phyloP scores from a whole-genome alignment of 805 yeast species.

The Teunomyces lycoperdinae region DNA sequence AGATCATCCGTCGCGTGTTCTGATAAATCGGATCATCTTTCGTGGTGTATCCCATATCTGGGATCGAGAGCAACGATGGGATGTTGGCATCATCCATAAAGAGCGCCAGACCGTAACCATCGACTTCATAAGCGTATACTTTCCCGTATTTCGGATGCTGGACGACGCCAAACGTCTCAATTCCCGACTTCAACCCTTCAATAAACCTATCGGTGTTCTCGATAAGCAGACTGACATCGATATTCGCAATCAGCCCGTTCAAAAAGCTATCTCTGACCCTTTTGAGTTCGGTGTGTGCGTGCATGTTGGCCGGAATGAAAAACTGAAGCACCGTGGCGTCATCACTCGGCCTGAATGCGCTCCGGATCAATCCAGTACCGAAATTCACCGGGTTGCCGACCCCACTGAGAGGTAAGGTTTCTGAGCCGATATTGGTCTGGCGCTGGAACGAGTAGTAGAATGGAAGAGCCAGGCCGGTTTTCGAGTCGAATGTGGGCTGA shows the following conservation, averaged over 20 bases:
- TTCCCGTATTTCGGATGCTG: conserved; percentile 67
- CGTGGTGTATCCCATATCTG: conserved; percentile 67
- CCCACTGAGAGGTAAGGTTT: conserved; percentile 76
- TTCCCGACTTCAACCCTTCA: conserved; percentile 48
- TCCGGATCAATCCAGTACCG: conserved; percentile 68
- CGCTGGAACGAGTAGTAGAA: conserved; percentile 69
- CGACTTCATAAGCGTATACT: conserved; percentile 86
- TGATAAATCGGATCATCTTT: conserved; percentile 58
- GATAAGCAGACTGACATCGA: conserved; percentile 10
- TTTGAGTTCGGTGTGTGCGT: conserved; percentile 61
- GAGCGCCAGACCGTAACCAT: conserved; percentile 72
- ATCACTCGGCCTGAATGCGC: conserved; percentile 86
- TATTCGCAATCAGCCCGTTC: conserved; percentile 5
- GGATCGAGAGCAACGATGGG: conserved; percentile 77
- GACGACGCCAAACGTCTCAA: conserved; percentile 61
- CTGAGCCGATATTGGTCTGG: conserved; percentile 71
- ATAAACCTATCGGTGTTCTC: conserved; percentile 36
- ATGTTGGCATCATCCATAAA: conserved; percentile 91
- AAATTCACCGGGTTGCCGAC: conserved; percentile 79
- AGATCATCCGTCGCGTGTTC: conserved; percentile 75
- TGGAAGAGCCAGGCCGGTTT: conserved; percentile 46
- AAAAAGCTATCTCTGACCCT: conserved; percentile 26
- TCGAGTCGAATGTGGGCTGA: conserved; percentile 53
- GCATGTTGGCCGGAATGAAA: conserved; percentile 85
- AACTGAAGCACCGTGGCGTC: conserved; percentile 80